phyloP scores from a whole-genome alignment of 805 yeast genomes.

The Myxozyma mucilagina region DNA sequence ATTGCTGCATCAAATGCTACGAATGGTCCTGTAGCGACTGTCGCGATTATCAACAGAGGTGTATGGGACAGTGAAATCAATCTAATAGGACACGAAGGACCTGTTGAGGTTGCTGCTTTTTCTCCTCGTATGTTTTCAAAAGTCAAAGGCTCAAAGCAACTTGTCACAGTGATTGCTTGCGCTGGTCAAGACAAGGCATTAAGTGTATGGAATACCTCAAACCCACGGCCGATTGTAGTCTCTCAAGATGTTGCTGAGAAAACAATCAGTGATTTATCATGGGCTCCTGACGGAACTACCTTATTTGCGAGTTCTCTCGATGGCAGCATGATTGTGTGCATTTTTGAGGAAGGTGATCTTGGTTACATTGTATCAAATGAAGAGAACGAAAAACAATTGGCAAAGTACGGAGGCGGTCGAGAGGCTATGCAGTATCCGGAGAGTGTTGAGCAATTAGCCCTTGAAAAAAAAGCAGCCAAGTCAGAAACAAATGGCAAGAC shows the following conservation, averaged over 20 bases:
- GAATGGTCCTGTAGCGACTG: conserved; percentile 63
- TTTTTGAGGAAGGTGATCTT: conserved; percentile 55
- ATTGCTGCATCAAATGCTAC: conserved; percentile 70
- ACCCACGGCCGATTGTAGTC: conserved; percentile 74
- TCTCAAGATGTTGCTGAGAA: conserved; percentile 73
- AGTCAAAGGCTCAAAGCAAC: conserved; percentile 38
- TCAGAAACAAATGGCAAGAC: conserved; percentile 34
- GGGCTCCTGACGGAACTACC: conserved; percentile 80
- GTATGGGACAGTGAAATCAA: conserved; percentile 66
- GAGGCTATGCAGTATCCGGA: conserved; percentile 86
- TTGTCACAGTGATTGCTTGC: conserved; percentile 79
- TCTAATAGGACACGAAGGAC: conserved; percentile 68
- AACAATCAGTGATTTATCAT: conserved; percentile 82
- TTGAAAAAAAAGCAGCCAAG: conserved; percentile 64
- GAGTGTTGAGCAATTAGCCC: conserved; percentile 69
- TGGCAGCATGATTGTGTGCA: conserved; percentile 70
- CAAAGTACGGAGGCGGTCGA: conserved; percentile 83
- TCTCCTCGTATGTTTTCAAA: conserved; percentile 46
- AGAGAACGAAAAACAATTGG: conserved; percentile 65
- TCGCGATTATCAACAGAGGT: conserved; percentile 62
- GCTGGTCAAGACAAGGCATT: conserved; percentile 92
- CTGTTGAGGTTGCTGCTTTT: conserved; percentile 63
- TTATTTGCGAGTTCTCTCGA: conserved; percentile 81
- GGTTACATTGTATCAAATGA: conserved; percentile 59
- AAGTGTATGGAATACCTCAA: conserved; percentile 82